Evolutionary conservation across 345 rosid species (phyloP), one percentile per base, ranked within the genome.

Genomic region (Populus alba): DNA sequence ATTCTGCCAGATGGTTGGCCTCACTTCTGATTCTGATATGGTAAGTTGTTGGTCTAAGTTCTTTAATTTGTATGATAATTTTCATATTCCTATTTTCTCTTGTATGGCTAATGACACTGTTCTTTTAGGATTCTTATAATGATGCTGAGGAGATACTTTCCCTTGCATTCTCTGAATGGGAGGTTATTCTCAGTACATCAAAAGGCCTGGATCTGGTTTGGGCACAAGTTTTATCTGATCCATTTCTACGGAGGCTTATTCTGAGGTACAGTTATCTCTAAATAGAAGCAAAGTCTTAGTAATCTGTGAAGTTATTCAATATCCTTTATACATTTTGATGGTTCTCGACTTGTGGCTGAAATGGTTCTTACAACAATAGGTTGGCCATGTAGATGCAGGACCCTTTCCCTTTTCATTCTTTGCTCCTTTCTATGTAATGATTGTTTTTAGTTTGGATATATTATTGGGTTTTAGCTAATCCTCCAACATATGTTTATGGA

Each of bases 141-240:
- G 87, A 87, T 73, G 98, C 98, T 3, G 97, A 91, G 90, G 89
- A 83, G 75, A 88, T 92, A 63, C 91, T 97, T 6, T 90, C 91
- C 70, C 78, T 88, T 75, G 90, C 91, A 7, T 94, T 94, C 83
- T 83, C 93, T 2, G 91, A 86, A 45, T 97, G 97, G 98, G 98
- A 92, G 82, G 93, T 89, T n/a, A 84, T 87, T 73, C 97, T 97
- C 55, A 91, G 93, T 83, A 92, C 87, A 77, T 89, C 94, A 71
- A 83, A 85, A 75, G 86, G 79, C 87, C 86, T 97, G 83, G 93
- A 97, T 81, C 87, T 94, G 29, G 98, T 92, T 61, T 97, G 99
- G 99, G 98, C 97, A 16, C 98, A 97, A 81, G 89, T 91, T 77
- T 66, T 94, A 68, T 85, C 92, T 35, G 97, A 97, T 84, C 96